phyloP scores from a whole-genome alignment of 305 asterid genomes.

The Fraxinus greggii region DNA sequence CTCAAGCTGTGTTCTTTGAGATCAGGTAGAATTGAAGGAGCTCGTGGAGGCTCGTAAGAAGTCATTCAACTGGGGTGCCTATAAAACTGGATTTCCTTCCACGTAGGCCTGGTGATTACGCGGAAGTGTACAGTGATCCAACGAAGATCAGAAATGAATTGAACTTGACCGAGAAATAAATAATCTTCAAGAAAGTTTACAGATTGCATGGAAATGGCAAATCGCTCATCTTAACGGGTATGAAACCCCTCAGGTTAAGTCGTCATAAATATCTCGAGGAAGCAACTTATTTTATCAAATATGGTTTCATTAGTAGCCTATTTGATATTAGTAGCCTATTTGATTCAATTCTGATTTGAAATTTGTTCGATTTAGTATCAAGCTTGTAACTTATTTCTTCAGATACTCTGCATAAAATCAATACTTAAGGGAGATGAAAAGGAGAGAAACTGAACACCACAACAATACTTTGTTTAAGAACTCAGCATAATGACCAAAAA shows the following conservation, averaged over 20 bases:
- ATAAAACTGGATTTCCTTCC: slow-evolving; percentile 44
- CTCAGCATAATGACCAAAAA: not conserved
- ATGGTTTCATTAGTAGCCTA: not conserved
- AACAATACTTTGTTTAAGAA: not conserved
- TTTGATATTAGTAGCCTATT: too few relatives aligned
- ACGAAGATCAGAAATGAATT: slow-evolving; percentile 27
- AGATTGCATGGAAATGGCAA: slow-evolving; percentile 45
- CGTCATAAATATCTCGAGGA: not conserved
- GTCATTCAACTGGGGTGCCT: slow-evolving; percentile 39
- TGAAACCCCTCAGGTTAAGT: slow-evolving; percentile 18
- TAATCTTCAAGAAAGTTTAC: slow-evolving; percentile 39
- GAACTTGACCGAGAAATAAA: slow-evolving; percentile 40
- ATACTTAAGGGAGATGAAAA: not conserved
- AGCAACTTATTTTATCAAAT: not conserved
- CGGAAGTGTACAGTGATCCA: slow-evolving; percentile 44
- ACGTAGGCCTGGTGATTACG: slow-evolving; percentile 47
- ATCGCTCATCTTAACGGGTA: slow-evolving; percentile 32
- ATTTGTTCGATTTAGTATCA: not conserved
- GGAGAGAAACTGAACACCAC: not conserved
- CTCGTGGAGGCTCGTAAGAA: slow-evolving; percentile 48
- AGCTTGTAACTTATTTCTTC: not conserved
- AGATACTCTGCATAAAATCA: not conserved
- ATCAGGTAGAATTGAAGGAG: slow-evolving; percentile 42
- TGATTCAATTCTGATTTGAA: not conserved
- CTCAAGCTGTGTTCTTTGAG: not conserved